Evolutionary conservation across 208 protist genomes (phyloP).

Genomic region (Trypanosoma mega): DNA sequence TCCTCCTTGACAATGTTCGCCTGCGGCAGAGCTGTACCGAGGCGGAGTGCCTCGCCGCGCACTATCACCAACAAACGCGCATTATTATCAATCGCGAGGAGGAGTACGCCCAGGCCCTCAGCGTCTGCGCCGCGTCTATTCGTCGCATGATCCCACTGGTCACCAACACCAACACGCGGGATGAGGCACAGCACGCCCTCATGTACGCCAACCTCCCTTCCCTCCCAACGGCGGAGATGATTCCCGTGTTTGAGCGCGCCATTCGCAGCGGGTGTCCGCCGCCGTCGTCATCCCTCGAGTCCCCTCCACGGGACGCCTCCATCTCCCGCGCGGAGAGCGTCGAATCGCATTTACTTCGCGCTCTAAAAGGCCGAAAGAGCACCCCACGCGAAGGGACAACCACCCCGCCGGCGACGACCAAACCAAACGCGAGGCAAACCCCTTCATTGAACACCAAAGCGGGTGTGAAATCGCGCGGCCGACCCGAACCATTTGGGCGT

Average conservation of each 20-base stretch:
- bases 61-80: constrained; percentile 79
- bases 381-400: no score
- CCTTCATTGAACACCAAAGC: background rate
- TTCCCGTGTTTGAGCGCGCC: constrained; percentile 48
- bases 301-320: background rate
- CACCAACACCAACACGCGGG: constrained; percentile 8
- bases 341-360: constrained; percentile 16
- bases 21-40: constrained; percentile 75
- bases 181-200: constrained; percentile 45
- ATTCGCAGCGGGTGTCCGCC: constrained; percentile 26
- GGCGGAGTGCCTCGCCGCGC: constrained; percentile 77
- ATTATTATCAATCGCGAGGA: constrained; percentile 39
- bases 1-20: constrained; percentile 72
- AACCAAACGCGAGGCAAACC: no score
- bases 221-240: constrained; percentile 52
- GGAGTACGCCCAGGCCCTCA: constrained; percentile 73
- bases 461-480: no score
- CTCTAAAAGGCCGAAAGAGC: no score
- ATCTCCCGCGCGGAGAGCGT: constrained; percentile 10
- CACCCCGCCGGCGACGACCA: no score
- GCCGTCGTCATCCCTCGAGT: constrained; percentile 7
- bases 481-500: constrained; percentile 3
- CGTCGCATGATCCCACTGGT: constrained; percentile 39
- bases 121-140: constrained; percentile 47
- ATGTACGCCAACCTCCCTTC: constrained; percentile 64